Evolutionary conservation across 176 grass and related monocot species (phyloP), one percentile per base, ranked within the genome.

Genomic region (Bothriochloa decipiens): DNA sequence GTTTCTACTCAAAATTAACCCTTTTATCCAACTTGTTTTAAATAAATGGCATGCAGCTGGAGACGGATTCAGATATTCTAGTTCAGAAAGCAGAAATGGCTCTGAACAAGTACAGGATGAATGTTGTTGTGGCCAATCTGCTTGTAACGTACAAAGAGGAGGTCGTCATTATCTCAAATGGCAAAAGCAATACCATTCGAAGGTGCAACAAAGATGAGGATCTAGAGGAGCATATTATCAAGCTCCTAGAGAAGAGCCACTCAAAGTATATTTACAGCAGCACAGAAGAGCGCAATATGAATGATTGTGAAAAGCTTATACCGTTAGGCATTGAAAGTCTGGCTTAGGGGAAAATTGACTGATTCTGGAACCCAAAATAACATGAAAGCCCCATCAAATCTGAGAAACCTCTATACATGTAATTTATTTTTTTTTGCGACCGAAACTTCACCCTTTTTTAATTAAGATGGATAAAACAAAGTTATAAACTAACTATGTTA

Each of bases 61-160:
- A 97, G 84, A 97, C 95, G n/a, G 90, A 97, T 91, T 69, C 95
- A 78, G 81, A 88, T 40, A 97, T 97, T 68, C 86, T 94, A 52
- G 28, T 89, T 83, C 86, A 92, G 62, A 94, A 94, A 74, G 92
- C 92, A 43, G 86, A 89, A 5, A 87, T 83, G 57, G 90, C 92
- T 64, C 74, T 94, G 86, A 87, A 80, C 27, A 97, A 90, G 35
- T 94, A 97, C 70, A 88, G 71, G 77, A 94, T 94, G 95, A 76
- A 97, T 82, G 74, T 86, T 5, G 90, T 94, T 23, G 90, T 91
- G 5, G 95, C 95, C 23, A 97, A 97, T 77, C 72, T 81, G 72
- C 81, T 97, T 55, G 88, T 88, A 36, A 94, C 90, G n/a, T 94
- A 94, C 87, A 97, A 94, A 81, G 81, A 90, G 29, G 88, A 94